Evolutionary conservation across 345 rosid species (phyloP).

Genomic region (Mercurialis annua): DNA sequence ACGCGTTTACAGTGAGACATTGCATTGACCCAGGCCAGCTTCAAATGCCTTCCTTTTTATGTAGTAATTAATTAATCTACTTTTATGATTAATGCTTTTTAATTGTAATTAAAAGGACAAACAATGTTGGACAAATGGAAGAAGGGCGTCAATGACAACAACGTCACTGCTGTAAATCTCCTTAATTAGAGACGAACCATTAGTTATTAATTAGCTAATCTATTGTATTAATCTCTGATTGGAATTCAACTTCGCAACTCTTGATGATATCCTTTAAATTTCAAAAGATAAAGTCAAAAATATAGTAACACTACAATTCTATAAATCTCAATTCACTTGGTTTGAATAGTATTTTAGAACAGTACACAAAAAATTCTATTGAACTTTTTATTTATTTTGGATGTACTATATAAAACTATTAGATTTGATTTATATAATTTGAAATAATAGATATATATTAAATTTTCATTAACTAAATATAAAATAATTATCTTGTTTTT

Average conservation of each 20-base stretch:
- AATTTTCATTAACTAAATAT: no score
- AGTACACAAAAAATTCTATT: no score
- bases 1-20: conserved; percentile 7
- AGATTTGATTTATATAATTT: no score
- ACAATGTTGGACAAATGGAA: conserved; percentile 36
- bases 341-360: no score
- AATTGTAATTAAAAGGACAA: background rate
- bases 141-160: conserved; percentile 36
- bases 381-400: no score
- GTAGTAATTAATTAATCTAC: background rate
- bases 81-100: background rate
- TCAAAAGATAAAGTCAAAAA: no score
- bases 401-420: no score
- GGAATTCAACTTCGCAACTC: background rate
- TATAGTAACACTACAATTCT: no score
- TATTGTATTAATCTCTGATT: background rate
- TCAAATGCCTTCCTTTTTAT: background rate
- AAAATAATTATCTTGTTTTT: no score
- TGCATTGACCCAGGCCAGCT: conserved; percentile 21
- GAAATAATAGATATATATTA: no score
- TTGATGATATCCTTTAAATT: background rate
- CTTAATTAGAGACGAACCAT: conserved; percentile 27
- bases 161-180: conserved; percentile 27
- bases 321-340: no score
- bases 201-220: background rate